These are phyloP conservation scores for Alternaria infectoria DNA, from an alignment of 2,329 filamentous ascomycete species.

Conservation along the genomic window DNA sequence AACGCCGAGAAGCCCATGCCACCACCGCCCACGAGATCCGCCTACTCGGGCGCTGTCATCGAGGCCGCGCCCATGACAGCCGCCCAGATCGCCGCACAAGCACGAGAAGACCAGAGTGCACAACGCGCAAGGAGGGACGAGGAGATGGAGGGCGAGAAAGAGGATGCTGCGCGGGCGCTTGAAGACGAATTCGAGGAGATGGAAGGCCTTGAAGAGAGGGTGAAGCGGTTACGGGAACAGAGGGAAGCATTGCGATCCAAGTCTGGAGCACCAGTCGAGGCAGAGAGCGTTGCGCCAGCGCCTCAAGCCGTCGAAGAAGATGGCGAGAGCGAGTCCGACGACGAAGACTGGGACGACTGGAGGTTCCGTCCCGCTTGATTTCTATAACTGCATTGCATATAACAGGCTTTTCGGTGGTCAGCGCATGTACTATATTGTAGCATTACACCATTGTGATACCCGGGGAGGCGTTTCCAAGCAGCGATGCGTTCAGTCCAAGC, in stretches of 20 bases:
- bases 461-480: constrained; percentile 20
- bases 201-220: constrained; percentile 55
- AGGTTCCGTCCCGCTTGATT: constrained; percentile 44
- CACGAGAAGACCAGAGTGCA: constrained; percentile 51
- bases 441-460: constrained; percentile 31
- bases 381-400: constrained; percentile 6
- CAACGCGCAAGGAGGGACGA: constrained; percentile 52
- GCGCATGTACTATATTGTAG: constrained; percentile 26
- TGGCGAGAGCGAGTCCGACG: constrained; percentile 46
- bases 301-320: constrained; percentile 23
- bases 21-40: constrained; percentile 72
- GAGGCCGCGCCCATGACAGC: constrained; percentile 55
- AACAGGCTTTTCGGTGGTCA: constrained; percentile 13
- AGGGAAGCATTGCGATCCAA: constrained; percentile 51
- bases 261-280: constrained; percentile 15
- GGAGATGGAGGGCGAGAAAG: constrained; percentile 56
- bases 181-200: constrained; percentile 60
- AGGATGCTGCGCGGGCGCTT: constrained; percentile 54
- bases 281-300: constrained; percentile 12
- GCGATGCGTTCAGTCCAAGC: constrained; percentile 4
- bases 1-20: constrained; percentile 80
- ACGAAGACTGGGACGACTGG: constrained; percentile 50
- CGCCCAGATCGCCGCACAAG: constrained; percentile 55
- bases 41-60: constrained; percentile 50
- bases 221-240: constrained; percentile 53